Evolutionary conservation across 2,329 filamentous ascomycete genomes (phyloP), one percentile per base, ranked within the genome.

Genomic region (Cladosporium austrohemisphaericum): DNA sequence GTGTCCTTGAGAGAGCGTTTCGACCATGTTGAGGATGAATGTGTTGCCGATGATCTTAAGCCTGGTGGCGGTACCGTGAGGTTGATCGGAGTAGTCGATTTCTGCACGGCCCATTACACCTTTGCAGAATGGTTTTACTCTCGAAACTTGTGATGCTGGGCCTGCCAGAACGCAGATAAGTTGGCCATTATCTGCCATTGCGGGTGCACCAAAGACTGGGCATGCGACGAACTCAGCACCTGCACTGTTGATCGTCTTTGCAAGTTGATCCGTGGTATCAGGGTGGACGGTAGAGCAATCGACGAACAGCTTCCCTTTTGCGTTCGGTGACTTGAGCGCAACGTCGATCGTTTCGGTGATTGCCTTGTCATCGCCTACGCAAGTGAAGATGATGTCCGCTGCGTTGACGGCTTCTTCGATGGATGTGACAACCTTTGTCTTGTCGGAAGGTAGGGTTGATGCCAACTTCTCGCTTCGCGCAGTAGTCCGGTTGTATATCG

Each of bases 261-360:
- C 83, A 3, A 88, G 68, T 20, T 74, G 75, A 53, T 87, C 79
- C 1, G 86, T 87, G 3, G 86, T 89, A 49, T 91, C 85, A 0
- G 91, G 90, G 66, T 93, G 86, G 28, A 95, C 80, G 20, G 90
- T 95, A 3, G 88, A 93, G 75, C 86, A 91, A 64, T 95, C 90
- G 25, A 95, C 78, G 57, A 95, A 84, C 13, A 93, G 73, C 71
- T 95, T 95, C 53, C 81, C 83, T 70, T 94, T 95, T 50, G 80
- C 82, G 14, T 75, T 75, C 14, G 70, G 63, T 16, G 46, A 48
- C 40, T 77, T 60, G 3, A 88, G 70, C 23, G 85, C 78, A 3
- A 41, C 25, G 19, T 36, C 26, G 19, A 50, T 32, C 10, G 48
- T 50, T 11, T 50, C 40, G 14, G 40, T 50, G 40, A 50, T 45